These are phyloP conservation scores for Blastosporella zonata DNA, from an alignment of 1,284 basidiomycete species.

Conservation along the genomic window DNA sequence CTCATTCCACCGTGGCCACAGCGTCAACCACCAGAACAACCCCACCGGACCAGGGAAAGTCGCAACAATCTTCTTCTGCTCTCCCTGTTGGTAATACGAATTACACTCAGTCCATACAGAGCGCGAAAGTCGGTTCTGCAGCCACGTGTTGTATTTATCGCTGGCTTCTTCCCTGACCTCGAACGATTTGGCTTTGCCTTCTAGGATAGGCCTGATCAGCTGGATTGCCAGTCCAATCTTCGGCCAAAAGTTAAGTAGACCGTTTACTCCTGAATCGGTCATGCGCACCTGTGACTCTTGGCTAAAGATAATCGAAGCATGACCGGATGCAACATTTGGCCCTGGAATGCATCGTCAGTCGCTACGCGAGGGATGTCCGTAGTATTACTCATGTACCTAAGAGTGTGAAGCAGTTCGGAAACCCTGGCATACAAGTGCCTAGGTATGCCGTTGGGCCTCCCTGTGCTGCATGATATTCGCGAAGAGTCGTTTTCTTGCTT, in stretches of 20 bases:
- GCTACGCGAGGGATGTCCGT: background rate
- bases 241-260: conserved; percentile 6
- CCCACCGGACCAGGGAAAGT: conserved; percentile 48
- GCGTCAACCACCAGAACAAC: conserved; percentile 48
- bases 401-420: conserved; percentile 48
- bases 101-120: conserved; percentile 49
- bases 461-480: conserved; percentile 40
- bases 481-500: conserved; percentile 32
- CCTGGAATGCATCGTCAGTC: background rate
- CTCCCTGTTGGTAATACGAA: conserved; percentile 45
- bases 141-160: conserved; percentile 43
- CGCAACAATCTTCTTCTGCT: conserved; percentile 38
- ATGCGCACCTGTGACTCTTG: conserved; percentile 46
- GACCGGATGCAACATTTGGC: conserved; percentile 37
- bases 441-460: conserved; percentile 48
- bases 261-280: conserved; percentile 9
- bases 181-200: conserved; percentile 43
- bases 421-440: conserved; percentile 45
- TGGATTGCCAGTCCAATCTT: conserved; percentile 46
- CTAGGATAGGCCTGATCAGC: conserved; percentile 46
- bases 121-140: conserved; percentile 40
- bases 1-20: conserved; percentile 36
- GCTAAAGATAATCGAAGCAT: conserved; percentile 50
- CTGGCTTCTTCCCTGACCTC: conserved; percentile 41
- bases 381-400: conserved; percentile 32